Conservation (phyloP, 257 asterid genomes). For the Nyctanthes arbortristis region DNA sequence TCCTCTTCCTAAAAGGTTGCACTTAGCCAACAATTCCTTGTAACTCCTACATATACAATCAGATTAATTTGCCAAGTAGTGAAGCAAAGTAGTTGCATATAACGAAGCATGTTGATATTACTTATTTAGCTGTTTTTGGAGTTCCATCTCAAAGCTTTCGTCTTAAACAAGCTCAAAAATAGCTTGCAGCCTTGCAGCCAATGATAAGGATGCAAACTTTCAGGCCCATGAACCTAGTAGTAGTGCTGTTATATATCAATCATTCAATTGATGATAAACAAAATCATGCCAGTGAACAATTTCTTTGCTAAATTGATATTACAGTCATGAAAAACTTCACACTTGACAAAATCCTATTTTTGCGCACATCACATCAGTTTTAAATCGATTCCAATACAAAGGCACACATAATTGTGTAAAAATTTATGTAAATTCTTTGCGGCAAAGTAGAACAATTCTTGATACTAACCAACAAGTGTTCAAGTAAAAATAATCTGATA, state of each 20-base stretch:
- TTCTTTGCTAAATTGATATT: not conserved
- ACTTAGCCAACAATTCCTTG: slow-evolving; percentile 90
- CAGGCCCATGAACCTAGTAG: not conserved
- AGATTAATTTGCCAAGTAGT: slow-evolving; percentile 15
- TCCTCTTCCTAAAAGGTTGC: slow-evolving; percentile 88
- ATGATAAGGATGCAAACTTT: not conserved
- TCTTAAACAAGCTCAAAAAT: not conserved
- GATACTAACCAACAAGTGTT: too few relatives aligned
- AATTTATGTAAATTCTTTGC: too few relatives aligned
- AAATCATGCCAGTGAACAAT: not conserved
- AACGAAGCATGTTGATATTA: slow-evolving; percentile 6
- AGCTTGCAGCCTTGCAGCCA: not conserved
- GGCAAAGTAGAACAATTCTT: too few relatives aligned
- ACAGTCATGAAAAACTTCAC: too few relatives aligned
- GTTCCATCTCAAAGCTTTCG: slow-evolving; percentile 12
- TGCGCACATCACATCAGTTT: too few relatives aligned
- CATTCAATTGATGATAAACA: not conserved
- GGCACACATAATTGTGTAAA: too few relatives aligned
- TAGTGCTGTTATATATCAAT: not conserved
- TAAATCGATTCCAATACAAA: too few relatives aligned
- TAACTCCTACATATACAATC: slow-evolving; percentile 59
- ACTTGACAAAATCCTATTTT: too few relatives aligned
- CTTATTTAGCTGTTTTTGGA: not conserved
- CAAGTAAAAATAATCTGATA: too few relatives aligned
- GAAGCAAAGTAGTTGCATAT: not conserved